Conservation (phyloP, 2,329 filamentous ascomycete species). For the Aspergillus hortae region DNA sequence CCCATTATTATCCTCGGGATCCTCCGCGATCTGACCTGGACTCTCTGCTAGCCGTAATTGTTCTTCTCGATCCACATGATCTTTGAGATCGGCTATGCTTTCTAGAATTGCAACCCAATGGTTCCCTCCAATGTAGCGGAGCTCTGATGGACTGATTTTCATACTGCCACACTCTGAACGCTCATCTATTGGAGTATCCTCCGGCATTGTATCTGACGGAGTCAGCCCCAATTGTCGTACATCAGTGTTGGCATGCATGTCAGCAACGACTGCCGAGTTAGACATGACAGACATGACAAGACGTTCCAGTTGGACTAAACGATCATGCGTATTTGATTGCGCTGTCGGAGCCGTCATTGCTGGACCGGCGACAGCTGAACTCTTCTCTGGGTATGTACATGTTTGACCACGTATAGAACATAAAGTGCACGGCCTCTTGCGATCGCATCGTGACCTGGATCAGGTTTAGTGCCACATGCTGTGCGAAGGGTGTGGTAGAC, state of each 20-base stretch:
- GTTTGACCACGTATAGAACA: constrained; percentile 54
- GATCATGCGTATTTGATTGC: constrained; percentile 52
- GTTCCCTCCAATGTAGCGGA: constrained; percentile 22
- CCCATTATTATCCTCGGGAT: background rate
- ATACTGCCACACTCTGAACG: constrained; percentile 20
- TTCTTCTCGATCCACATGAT: constrained; percentile 20
- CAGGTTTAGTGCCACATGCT: background rate
- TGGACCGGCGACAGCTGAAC: background rate
- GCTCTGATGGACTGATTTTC: constrained; percentile 15
- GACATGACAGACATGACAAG: constrained; percentile 53
- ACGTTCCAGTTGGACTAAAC: constrained; percentile 55
- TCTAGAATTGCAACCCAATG: constrained; percentile 28
- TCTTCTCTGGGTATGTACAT: constrained; percentile 45
- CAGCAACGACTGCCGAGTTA: background rate
- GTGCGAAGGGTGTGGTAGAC: background rate
- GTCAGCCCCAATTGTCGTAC: background rate
- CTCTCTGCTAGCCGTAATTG: constrained; percentile 10
- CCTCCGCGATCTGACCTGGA: constrained; percentile 1
- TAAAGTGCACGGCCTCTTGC: constrained; percentile 54
- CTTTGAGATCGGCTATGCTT: constrained; percentile 22
- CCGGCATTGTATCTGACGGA: background rate
- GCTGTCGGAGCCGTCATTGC: constrained; percentile 33
- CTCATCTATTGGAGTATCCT: background rate
- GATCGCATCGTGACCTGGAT: constrained; percentile 54
- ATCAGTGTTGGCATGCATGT: background rate